Base-by-base conservation (phyloP, 441 rosid species). In the Dalechampia spathulata region DNA sequence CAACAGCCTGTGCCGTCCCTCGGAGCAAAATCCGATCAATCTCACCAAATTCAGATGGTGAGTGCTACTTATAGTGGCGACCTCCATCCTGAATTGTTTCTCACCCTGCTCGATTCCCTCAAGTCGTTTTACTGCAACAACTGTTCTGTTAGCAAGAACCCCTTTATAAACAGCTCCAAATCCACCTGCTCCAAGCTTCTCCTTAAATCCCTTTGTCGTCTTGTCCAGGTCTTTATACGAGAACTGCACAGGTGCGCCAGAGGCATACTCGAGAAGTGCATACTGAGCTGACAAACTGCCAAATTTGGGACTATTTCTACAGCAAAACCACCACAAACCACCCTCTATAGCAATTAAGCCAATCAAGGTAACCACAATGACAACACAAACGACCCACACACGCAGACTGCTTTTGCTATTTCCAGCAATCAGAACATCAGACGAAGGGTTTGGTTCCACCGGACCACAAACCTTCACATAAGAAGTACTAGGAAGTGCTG, bases 51-150 rank as follows among this genome's bases (percentile, higher is more conserved):
- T 86, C 77, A 86, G 63, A 65, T 86, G 94, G 72, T 86, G 94
- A 55, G 87, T 86, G 76, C 87, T 86, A 42, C 90, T 76, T 43
- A 86, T 86, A 20, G 83, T 79, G 10, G 94, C 94, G 45, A 86
- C 86, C 68, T 86, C 90, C 80, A 82, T 81, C 49, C 90, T 60
- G 65, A 86, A 86, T 68, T 86, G 90, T 54, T 64, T 86, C 69
- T 86, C 90, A 14, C 90, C 94, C 60, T 83, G 94, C 62, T 85
- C 89, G 25, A 83, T 81, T 27, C 94, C 90, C 57, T 85, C 89
- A 2, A 81, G 76, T 36, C 72, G 86, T 73, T 86, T 83, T 52
- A 86, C 86, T 0, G 90, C 94, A 28, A 75, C 79, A 38, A 63
- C 67, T 1, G 75, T 74, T 67, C 66, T 78, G 60, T 83, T 81